Conservation (phyloP, 345 rosid species). For the Hypericum androsaemum region DNA sequence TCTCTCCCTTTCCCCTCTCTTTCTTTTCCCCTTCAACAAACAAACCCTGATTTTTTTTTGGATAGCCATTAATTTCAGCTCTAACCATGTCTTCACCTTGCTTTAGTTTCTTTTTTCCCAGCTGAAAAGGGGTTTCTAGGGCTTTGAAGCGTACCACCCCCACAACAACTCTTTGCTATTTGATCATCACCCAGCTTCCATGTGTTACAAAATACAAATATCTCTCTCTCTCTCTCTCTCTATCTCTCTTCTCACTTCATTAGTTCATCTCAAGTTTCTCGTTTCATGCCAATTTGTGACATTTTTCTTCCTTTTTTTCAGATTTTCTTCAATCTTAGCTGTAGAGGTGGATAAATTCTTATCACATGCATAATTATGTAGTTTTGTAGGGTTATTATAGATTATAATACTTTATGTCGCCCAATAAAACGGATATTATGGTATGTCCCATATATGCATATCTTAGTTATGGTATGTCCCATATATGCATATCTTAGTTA, state of each 20-base stretch:
- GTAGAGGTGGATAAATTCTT: background rate
- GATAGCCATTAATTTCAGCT: constrained; percentile 14
- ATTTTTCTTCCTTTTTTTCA: background rate
- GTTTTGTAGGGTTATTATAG: background rate
- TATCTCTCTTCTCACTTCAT: constrained; percentile 16
- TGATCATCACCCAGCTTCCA: background rate
- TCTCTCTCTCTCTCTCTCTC: background rate
- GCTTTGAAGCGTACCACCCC: constrained; percentile 14
- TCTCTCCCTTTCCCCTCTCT: constrained; percentile 7
- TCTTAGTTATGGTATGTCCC: constrained; percentile 25
- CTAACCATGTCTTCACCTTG: constrained; percentile 22
- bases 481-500: constrained; percentile 10
- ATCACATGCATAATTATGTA: constrained; percentile 2
- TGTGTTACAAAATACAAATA: too few species aligned
- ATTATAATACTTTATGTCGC: too few species aligned
- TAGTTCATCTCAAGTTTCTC: constrained; percentile 18
- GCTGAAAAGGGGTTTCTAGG: constrained; percentile 34
- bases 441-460: constrained; percentile 8
- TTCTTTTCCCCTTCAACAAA: constrained; percentile 35
- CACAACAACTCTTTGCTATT: background rate
- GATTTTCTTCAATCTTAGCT: too few species aligned
- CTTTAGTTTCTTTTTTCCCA: constrained; percentile 32
- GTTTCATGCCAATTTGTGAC: constrained; percentile 11
- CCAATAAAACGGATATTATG: background rate
- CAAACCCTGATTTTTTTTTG: constrained; percentile 1